Percentiles rank a stretch among this genome's conserved stretches.
Evolutionary conservation across 1,139 yeast species (phyloP).

Genomic region (Yamadazyma triangularis): DNA sequence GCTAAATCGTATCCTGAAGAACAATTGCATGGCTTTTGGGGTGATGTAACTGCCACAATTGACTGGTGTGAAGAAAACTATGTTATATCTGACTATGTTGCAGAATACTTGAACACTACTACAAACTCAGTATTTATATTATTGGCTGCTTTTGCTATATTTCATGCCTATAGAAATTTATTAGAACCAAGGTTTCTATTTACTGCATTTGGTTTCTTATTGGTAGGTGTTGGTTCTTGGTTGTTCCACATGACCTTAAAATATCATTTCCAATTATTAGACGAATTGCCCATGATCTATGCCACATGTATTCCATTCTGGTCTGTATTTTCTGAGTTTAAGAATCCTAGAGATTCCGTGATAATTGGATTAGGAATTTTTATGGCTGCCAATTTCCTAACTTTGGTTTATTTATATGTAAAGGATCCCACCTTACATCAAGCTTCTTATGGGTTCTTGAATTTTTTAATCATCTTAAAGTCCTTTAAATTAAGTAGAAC

Average conservation of each 20-base stretch:
- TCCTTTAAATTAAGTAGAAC: constrained; percentile 47
- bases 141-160: constrained; percentile 63
- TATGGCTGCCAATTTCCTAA: constrained; percentile 50
- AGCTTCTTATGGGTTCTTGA: constrained; percentile 65
- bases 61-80: constrained; percentile 98
- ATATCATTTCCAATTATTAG: constrained; percentile 85
- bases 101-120: constrained; percentile 81
- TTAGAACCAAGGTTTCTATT: constrained; percentile 69
- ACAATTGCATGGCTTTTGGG: constrained; percentile 42
- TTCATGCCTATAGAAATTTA: constrained; percentile 53
- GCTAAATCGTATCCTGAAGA: constrained; percentile 45
- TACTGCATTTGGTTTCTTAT: constrained; percentile 71
- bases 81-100: constrained; percentile 76
- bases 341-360: constrained; percentile 29
- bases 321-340: constrained; percentile 73
- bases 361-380: constrained; percentile 56
- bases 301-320: constrained; percentile 96
- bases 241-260: constrained; percentile 91
- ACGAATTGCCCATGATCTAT: constrained; percentile 96
- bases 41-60: constrained; percentile 62
- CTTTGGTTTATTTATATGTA: constrained; percentile 56
- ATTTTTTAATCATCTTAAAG: constrained; percentile 55
- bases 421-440: constrained; percentile 89
- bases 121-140: constrained; percentile 70
- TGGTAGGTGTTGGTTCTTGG: constrained; percentile 94